Base-by-base conservation (phyloP, 371 early-diverging fungal species). In the Apophysomyces trapeziformis region DNA sequence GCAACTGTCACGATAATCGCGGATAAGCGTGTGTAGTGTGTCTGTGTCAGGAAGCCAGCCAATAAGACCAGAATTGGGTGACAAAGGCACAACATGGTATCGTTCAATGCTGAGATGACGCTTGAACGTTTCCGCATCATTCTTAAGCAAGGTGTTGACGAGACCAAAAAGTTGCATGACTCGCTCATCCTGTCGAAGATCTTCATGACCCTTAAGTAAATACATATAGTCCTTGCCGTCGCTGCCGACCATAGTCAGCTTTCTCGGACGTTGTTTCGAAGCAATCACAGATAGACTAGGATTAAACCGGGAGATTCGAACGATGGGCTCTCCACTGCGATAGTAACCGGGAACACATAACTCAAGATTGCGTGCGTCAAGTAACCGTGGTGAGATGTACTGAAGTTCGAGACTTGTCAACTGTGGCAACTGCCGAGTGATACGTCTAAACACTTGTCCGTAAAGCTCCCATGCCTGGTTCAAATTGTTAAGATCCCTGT, bases 101-200 rank as follows among this genome's bases (percentile, higher is more conserved):
- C 95, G 87, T 69, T 95, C 93, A 67, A 98, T 99, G 54, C 84
- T 90, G 32, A 99, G 81, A 71, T 96, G 95, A 0, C 98, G 89
- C 68, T 95, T 94, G 76, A 96, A 93, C 0, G 97, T 96, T 70
- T 98, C 97, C 0, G 94, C 83, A 71, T 98, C 97, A 7, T 86
- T 85, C 13, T 83, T 80, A 2, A 99, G 87, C 37, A 98, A 71
- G 7, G 95, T 96, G 75, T 98, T 99, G 60, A 99, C 93, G 35
- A 99, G 89, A 4, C 96, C 98, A 84, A 99, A 99, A 58, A 98
- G 77, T 78, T 99, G 99, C 98, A 99, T 99, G 11, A 97, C 99
- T 62, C 99, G 91, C 82, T 99, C 99, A 77, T 99, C 99, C 78
- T 98, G 98, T 60, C 99, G 91, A 39, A 99, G 77, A 86, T 99